Conservation (phyloP, 1,284 basidiomycete genomes). For the Inonotus obliquus region DNA sequence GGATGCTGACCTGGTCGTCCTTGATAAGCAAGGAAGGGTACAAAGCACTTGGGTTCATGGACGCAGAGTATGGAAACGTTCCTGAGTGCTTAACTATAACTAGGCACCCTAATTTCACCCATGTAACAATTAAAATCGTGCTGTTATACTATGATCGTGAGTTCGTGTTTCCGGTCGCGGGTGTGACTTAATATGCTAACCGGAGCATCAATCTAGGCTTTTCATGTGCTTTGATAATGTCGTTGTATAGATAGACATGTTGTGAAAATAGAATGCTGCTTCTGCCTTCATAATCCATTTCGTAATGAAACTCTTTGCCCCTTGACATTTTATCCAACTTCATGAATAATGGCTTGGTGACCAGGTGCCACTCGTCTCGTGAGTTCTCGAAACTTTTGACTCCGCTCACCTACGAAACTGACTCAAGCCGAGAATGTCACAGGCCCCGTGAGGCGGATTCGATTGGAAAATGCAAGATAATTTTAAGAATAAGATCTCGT, state of each 20-base stretch:
- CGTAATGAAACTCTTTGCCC: no score
- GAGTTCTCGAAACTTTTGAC: constrained; percentile 20
- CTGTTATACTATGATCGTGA: no score
- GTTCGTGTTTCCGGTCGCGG: no score
- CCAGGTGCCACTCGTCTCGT: neutral
- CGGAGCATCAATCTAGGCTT: neutral
- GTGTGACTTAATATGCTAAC: no score
- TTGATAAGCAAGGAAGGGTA: constrained; percentile 65
- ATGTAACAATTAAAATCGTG: neutral
- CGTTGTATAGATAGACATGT: neutral
- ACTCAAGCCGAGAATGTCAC: no score
- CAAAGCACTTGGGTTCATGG: constrained; percentile 81
- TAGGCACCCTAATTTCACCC: no score
- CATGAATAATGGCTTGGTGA: neutral
- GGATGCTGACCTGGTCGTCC: constrained; percentile 79
- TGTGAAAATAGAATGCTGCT: neutral
- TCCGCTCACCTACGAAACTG: neutral
- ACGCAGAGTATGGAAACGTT: constrained; percentile 56
- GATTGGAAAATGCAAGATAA: neutral
- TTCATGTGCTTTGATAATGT: neutral
- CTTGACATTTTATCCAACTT: no score
- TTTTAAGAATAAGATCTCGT: neutral
- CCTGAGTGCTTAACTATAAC: neutral
- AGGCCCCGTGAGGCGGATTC: neutral
- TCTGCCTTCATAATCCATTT: no score